phyloP scores from a whole-genome alignment of 495 filamentous ascomycete genomes.

The Daldinia bambusicola region DNA sequence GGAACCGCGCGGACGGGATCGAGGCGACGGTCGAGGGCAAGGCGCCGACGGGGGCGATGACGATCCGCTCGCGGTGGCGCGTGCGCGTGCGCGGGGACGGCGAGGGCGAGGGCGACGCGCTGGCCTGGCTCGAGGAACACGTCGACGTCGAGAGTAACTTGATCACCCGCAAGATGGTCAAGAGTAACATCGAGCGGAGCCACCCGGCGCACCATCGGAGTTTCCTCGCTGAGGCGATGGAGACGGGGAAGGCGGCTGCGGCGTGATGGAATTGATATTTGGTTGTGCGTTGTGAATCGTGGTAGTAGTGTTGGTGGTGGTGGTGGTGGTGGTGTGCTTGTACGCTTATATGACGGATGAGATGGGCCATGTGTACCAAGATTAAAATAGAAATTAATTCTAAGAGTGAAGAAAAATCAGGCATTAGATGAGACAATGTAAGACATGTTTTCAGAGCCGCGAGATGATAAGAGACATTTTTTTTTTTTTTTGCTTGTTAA shows the following conservation, averaged over 20 bases:
- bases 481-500: neutral
- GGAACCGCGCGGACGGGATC: conserved; percentile 42
- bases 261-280: neutral
- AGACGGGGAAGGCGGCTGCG: conserved; percentile 10
- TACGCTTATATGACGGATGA: neutral
- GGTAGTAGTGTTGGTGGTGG: too few species aligned
- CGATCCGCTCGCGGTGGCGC: conserved; percentile 31
- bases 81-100: too few species aligned
- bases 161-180: conserved; percentile 41
- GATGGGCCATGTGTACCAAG: neutral
- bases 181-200: conserved; percentile 41
- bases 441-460: neutral
- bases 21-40: conserved; percentile 56
- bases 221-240: conserved; percentile 33
- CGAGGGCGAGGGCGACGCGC: too few species aligned
- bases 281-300: too few species aligned
- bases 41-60: conserved; percentile 51
- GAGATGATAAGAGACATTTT: neutral
- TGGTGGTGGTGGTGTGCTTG: neutral
- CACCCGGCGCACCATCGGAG: conserved; percentile 34
- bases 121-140: conserved; percentile 40
- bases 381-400: neutral
- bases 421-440: neutral
- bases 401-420: neutral
- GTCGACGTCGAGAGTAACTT: conserved; percentile 7